These are phyloP conservation scores for Erysimum cheiri DNA, from an alignment of 441 rosid species.

Conservation along the genomic window DNA sequence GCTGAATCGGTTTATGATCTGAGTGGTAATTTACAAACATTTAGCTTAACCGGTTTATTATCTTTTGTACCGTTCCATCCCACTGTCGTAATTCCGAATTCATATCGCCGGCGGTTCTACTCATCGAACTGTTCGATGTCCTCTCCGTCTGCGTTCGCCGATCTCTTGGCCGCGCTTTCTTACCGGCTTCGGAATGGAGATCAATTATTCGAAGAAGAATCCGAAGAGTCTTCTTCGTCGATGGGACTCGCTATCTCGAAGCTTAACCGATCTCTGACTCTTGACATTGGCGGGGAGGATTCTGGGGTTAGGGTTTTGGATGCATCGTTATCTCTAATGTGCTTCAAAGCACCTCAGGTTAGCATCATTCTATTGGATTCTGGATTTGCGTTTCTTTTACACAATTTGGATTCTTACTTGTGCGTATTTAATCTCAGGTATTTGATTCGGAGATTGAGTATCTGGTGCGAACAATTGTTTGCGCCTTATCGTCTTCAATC, in stretches of 20 bases:
- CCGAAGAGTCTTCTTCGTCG: slow-evolving; percentile 39
- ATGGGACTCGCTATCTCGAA: slow-evolving; percentile 58
- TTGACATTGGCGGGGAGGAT: slow-evolving; percentile 39
- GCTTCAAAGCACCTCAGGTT: slow-evolving; percentile 80
- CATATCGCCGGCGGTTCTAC: slow-evolving; percentile 28
- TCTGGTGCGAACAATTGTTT: slow-evolving; percentile 58
- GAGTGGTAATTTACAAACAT: neutral
- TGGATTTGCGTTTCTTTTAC: neutral
- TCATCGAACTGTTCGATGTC: slow-evolving; percentile 27
- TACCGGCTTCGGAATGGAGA: slow-evolving; percentile 8
- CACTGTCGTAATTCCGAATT: neutral
- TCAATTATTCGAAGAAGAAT: slow-evolving; percentile 19
- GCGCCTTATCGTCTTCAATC: slow-evolving; percentile 61
- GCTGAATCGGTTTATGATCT: neutral
- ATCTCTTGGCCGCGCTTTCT: slow-evolving; percentile 34
- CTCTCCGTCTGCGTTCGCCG: slow-evolving; percentile 37
- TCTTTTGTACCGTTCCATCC: neutral
- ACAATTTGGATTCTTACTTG: slow-evolving; percentile 1
- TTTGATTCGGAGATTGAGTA: slow-evolving; percentile 62
- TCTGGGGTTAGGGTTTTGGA: slow-evolving; percentile 63
- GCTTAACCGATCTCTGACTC: slow-evolving; percentile 64
- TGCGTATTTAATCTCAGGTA: slow-evolving; percentile 50
- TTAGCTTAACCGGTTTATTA: slow-evolving; percentile 24
- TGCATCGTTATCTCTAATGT: slow-evolving; percentile 65
- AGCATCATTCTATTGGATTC: slow-evolving; percentile 1